phyloP scores from a whole-genome alignment of 371 early-diverging fungal genomes.

The Mucor irregularis region DNA sequence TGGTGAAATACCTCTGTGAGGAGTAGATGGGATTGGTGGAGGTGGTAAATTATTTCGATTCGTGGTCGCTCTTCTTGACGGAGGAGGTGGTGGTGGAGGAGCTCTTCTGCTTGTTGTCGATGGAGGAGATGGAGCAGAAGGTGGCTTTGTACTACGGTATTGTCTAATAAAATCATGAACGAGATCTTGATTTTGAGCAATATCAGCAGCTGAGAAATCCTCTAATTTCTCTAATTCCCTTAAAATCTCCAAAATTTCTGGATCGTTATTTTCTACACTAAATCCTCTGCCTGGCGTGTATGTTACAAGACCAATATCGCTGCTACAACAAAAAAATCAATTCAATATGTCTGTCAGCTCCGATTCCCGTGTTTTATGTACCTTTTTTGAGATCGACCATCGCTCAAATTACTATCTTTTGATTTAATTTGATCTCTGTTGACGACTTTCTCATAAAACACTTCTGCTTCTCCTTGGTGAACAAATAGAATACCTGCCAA shows the following conservation, averaged over 20 bases:
- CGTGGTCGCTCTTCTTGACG: slow-evolving; percentile 6
- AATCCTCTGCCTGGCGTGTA: slow-evolving; percentile 78
- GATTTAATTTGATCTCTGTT: slow-evolving; percentile 46
- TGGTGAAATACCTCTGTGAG: too few relatives aligned
- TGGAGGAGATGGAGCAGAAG: not conserved
- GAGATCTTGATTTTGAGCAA: slow-evolving; percentile 50
- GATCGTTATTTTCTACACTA: slow-evolving; percentile 75
- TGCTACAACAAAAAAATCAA: not conserved
- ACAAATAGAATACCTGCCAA: slow-evolving; percentile 82
- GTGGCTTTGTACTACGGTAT: slow-evolving; percentile 3
- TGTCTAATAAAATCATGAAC: slow-evolving; percentile 38
- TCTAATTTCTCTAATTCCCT: slow-evolving; percentile 53
- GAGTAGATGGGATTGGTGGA: slow-evolving; percentile 3
- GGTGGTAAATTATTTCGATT: not conserved
- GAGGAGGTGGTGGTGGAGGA: slow-evolving; percentile 22
- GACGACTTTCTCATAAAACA: slow-evolving; percentile 67
- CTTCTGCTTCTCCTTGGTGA: slow-evolving; percentile 74
- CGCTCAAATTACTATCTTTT: slow-evolving; percentile 39
- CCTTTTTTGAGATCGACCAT: slow-evolving; percentile 24
- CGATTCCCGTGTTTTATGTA: not conserved
- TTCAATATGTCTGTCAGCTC: too few relatives aligned
- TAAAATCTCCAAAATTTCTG: slow-evolving; percentile 71
- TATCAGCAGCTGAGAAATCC: slow-evolving; percentile 75
- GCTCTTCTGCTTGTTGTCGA: slow-evolving; percentile 5
- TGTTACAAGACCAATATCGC: slow-evolving; percentile 76